Base-by-base conservation (phyloP, 2,329 filamentous ascomycete genomes). In the Neonectria neomacrospora region DNA sequence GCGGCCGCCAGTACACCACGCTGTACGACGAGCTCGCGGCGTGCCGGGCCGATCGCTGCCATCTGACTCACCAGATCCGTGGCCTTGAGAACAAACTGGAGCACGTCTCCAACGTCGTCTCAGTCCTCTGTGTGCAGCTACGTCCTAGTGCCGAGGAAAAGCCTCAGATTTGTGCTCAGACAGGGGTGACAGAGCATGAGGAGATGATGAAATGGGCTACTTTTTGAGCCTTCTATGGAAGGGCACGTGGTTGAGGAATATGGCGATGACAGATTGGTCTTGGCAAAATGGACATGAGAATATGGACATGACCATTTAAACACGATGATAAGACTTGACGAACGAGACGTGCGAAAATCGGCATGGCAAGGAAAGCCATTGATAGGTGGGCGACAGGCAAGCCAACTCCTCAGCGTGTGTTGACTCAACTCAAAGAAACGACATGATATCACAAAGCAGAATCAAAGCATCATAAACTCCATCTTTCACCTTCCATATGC, bases 401-500 rank as follows among this genome's bases (percentile, higher is more conserved):
- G 28, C n/a, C 9, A 32, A 50, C 26, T 50, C 28, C 23, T 50
- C 28, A 28, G 5, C 8, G 16, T n/a, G 26, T 5, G 5, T 32
- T 20, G 32, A 28, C n/a, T 16, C 32, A 5, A 30, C 34, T 37
- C 7, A 50, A 8, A 32, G 11, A 14, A 22, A 11, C 20, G 28
- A 30, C 18, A 18, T 11, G 16, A 18, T 6, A 34, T 34, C 23
- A 50, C 45, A n/a, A 18, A 30, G 10, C 16, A 20, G 28, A 14
- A 20, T 50, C 47, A 50, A n/a, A 18, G 37, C n/a, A 34, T 14
- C 12, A 20, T 14, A 34, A 28, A 20, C 39, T 34, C 16, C 16
- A 47, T 28, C 14, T 22, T 22, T 30, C 28, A 22, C 44, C 20
- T 28, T 37, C 48, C 42, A 51, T 50, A 28, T 63, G 47, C 57